Conservation (phyloP, 306 rosid species). For the Trifolium fragiferum region DNA sequence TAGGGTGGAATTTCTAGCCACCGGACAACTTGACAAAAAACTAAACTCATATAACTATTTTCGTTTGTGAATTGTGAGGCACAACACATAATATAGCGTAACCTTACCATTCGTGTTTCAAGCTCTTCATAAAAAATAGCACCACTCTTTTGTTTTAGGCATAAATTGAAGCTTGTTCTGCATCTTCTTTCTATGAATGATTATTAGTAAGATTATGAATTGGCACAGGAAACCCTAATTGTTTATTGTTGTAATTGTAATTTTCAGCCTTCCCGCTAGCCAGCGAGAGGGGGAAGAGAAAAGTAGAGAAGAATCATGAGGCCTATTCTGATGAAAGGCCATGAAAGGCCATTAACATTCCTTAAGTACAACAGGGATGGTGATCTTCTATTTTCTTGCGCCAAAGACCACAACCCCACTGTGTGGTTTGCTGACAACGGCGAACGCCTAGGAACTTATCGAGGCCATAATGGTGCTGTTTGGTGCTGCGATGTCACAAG, state of each 20-base stretch:
- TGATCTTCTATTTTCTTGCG: conserved; percentile 87
- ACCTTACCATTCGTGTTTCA: too few species aligned
- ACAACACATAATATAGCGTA: too few species aligned
- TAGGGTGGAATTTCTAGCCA: too few species aligned
- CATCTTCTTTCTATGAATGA: too few species aligned
- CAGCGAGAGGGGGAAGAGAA: not conserved
- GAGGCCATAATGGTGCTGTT: conserved; percentile 95
- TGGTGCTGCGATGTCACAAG: conserved; percentile 97
- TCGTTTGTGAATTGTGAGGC: too few species aligned
- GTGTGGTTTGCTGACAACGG: conserved; percentile 98
- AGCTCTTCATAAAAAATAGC: too few species aligned
- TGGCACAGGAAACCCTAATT: too few species aligned
- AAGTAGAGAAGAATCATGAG: conserved; percentile 56
- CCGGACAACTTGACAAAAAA: too few species aligned
- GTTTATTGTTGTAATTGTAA: not conserved
- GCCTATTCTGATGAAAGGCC: conserved; percentile 98
- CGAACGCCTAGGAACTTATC: conserved; percentile 87
- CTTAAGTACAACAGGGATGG: conserved; percentile 90
- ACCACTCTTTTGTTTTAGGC: too few species aligned
- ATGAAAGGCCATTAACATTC: conserved; percentile 92
- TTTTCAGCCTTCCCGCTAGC: not conserved
- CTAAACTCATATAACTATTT: too few species aligned
- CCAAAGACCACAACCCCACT: conserved; percentile 86
- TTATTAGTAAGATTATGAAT: too few species aligned
- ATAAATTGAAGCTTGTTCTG: too few species aligned